Evolutionary conservation across 2,329 filamentous ascomycete species (phyloP).

Genomic region (Paecilomyces fulvus): DNA sequence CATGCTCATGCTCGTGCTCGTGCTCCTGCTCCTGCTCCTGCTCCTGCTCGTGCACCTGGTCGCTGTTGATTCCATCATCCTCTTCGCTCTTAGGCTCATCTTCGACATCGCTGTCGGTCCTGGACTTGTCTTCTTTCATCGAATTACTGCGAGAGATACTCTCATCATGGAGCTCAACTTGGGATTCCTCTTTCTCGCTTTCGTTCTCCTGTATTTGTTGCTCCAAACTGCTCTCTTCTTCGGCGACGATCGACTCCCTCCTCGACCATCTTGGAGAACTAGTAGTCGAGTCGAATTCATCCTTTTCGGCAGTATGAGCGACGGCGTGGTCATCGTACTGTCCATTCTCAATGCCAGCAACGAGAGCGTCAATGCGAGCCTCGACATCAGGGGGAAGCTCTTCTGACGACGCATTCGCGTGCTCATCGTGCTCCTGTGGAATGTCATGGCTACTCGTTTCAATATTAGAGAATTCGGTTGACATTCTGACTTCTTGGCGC

Average conservation of each 20-base stretch:
- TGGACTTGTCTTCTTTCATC: not conserved
- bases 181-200: not conserved
- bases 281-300: slow-evolving; percentile 35
- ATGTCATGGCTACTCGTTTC: slow-evolving; percentile 5
- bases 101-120: not conserved
- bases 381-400: not conserved
- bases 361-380: slow-evolving; percentile 1
- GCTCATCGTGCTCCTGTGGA: slow-evolving; percentile 10
- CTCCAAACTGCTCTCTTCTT: not conserved
- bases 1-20: not conserved
- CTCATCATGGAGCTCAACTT: not conserved
- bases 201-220: not conserved
- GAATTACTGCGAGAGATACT: not conserved
- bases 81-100: not conserved
- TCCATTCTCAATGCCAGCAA: slow-evolving; percentile 13
- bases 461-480: slow-evolving; percentile 8
- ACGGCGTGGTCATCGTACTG: slow-evolving; percentile 13
- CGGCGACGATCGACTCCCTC: not conserved
- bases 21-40: not conserved
- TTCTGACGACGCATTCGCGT: slow-evolving; percentile 6
- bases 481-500: slow-evolving; percentile 14
- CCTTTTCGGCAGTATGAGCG: slow-evolving; percentile 17
- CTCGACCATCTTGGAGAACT: slow-evolving; percentile 16
- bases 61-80: not conserved
- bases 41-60: not conserved